These are phyloP conservation scores for Ganoderma lucidum DNA, from an alignment of 1,284 basidiomycete genomes.

Conservation along the genomic window DNA sequence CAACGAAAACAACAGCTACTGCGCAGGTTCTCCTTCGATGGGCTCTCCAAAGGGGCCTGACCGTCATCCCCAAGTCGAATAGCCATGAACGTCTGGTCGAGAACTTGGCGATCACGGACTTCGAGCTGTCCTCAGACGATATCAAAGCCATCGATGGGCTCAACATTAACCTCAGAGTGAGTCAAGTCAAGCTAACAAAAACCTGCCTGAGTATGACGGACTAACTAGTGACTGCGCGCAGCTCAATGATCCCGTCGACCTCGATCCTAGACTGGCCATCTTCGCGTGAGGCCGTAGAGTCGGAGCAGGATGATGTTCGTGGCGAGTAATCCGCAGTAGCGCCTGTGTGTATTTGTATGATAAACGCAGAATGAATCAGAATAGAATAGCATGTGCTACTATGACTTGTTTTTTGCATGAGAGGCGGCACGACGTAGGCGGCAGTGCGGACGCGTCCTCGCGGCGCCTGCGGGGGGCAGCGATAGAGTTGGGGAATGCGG, in stretches of 20 bases:
- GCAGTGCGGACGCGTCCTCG: neutral
- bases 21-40: slow-evolving; percentile 80
- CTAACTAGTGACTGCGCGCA: slow-evolving; percentile 36
- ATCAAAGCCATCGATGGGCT: slow-evolving; percentile 66
- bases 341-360: slow-evolving; percentile 25
- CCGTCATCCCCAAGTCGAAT: slow-evolving; percentile 84
- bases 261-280: slow-evolving; percentile 69
- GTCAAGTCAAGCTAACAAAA: slow-evolving; percentile 39
- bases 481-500: slow-evolving; percentile 27
- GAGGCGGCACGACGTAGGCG: neutral
- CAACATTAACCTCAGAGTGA: slow-evolving; percentile 70
- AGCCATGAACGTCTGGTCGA: slow-evolving; percentile 57
- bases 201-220: slow-evolving; percentile 11
- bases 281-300: slow-evolving; percentile 57
- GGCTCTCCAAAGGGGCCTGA: slow-evolving; percentile 79
- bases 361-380: slow-evolving; percentile 20
- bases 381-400: slow-evolving; percentile 4
- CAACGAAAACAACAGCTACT: slow-evolving; percentile 45
- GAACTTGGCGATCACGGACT: slow-evolving; percentile 67
- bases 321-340: slow-evolving; percentile 13
- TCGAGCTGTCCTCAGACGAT: slow-evolving; percentile 68
- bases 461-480: slow-evolving; percentile 13
- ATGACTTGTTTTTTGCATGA: slow-evolving; percentile 13
- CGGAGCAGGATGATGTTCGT: neutral
- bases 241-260: slow-evolving; percentile 76